Evolutionary conservation across 768 basidiomycete genomes (phyloP), one percentile per base, ranked within the genome.

Genomic region (Lactarius tabidus): DNA sequence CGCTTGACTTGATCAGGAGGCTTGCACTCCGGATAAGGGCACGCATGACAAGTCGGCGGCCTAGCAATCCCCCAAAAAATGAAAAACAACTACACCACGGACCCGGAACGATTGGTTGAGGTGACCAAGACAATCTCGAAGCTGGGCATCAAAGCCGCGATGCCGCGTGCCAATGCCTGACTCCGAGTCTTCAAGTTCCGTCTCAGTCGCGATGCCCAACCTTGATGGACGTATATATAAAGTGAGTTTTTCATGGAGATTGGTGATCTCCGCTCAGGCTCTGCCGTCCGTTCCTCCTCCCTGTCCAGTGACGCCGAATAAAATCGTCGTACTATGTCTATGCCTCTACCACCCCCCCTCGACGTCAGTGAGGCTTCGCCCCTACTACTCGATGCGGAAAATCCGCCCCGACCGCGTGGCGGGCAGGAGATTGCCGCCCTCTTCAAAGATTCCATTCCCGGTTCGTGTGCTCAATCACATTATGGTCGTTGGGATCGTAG

Each of bases 401-500:
- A 35, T 53, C 51, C 48, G 57, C 48, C 53, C 69, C 69, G 57
- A 9, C 57, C 57, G 45, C 63, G n/a, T 57, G 69, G 69, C 69
- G 57, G 51, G 35, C 38, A 38, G 39, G 69, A 70, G 65, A 59
- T 70, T 26, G 36, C 36, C 36, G 38, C 59, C 29, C 69, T 70
- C 41, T 54, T 57, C 48, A 65, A 60, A 36, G 59, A 65, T 48
- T 70, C 69, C n/a, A 28, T 63, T 9, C 69, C 69, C 2, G 69
- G 69, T 70, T 20, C 31, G 64, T 55, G 23, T 14, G 8, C 41
- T 41, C 41, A 41, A 52, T n/a, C 17, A 39, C 41, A 9, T 52
- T 59, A 6, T n/a, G 29, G 15, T 20, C 54, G 26, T 35, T 41
- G 18, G 23, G 36, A 41, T 17, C 53, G 4, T 17, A 6, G 29